These are phyloP conservation scores for barrel medic (Medicago truncatula) DNA, from an alignment of 306 rosid genomes.

Conservation along the genomic window MtrunA17r5.0-ANR NC_053049.1:3155501-3156000, in stretches of 20 bases:
- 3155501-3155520: background rate
- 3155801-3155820: constrained; percentile 12
- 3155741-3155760: background rate
- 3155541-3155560: constrained; percentile 34
- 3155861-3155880: constrained; percentile 1
- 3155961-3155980: background rate
- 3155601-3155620: constrained; percentile 29
- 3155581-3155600: background rate
- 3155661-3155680: constrained; percentile 41
- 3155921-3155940: background rate
- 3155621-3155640: background rate
- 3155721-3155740: constrained; percentile 32
- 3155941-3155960: background rate
- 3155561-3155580: constrained; percentile 1
- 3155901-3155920: background rate
- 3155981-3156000: background rate
- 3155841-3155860: background rate
- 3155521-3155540: background rate
- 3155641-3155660: background rate
- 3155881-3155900: background rate
- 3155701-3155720: background rate
- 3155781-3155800: constrained; percentile 1
- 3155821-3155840: background rate
- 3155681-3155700: background rate
- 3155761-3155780: constrained; percentile 16